Conservation (phyloP, 2,329 filamentous ascomycete species). For the Aspergillus sp. region DNA sequence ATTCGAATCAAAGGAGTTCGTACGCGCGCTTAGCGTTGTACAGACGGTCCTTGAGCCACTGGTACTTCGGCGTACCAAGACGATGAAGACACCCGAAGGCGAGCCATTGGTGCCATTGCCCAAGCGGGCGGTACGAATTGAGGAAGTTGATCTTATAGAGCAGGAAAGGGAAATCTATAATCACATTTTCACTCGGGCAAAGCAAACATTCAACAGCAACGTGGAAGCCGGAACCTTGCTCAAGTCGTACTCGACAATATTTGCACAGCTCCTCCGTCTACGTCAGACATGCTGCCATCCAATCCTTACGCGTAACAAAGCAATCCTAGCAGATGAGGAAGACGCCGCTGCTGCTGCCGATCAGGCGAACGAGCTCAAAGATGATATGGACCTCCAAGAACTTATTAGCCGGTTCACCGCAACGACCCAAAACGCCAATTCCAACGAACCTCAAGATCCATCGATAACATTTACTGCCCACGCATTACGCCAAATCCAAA, state of each 20-base stretch:
- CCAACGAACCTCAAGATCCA: slow-evolving; percentile 48
- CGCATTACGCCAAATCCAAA: slow-evolving; percentile 85
- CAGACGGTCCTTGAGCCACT: slow-evolving; percentile 94
- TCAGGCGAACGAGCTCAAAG: slow-evolving; percentile 74
- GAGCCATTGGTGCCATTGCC: slow-evolving; percentile 79
- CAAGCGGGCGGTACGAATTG: slow-evolving; percentile 76
- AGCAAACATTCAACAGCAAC: slow-evolving; percentile 79
- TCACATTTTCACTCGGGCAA: slow-evolving; percentile 80
- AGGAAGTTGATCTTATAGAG: slow-evolving; percentile 80
- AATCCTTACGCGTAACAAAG: slow-evolving; percentile 79
- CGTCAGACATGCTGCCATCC: slow-evolving; percentile 95
- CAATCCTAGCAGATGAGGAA: slow-evolving; percentile 82
- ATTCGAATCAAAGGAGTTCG: slow-evolving; percentile 92
- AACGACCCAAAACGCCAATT: slow-evolving; percentile 58
- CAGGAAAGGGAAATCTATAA: slow-evolving; percentile 90
- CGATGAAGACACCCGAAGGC: slow-evolving; percentile 94
- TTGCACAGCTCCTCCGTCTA: slow-evolving; percentile 90
- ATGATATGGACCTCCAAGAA: slow-evolving; percentile 92
- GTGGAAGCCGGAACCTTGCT: slow-evolving; percentile 88
- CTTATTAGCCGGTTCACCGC: slow-evolving; percentile 82
- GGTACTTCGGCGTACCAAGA: slow-evolving; percentile 93
- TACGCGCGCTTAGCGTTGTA: slow-evolving; percentile 90
- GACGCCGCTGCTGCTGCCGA: slow-evolving; percentile 77
- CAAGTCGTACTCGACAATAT: slow-evolving; percentile 95
- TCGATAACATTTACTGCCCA: slow-evolving; percentile 79